Evolutionary conservation across 169 alveolate species (phyloP).

Genomic region (Eimeria praecox): DNA sequence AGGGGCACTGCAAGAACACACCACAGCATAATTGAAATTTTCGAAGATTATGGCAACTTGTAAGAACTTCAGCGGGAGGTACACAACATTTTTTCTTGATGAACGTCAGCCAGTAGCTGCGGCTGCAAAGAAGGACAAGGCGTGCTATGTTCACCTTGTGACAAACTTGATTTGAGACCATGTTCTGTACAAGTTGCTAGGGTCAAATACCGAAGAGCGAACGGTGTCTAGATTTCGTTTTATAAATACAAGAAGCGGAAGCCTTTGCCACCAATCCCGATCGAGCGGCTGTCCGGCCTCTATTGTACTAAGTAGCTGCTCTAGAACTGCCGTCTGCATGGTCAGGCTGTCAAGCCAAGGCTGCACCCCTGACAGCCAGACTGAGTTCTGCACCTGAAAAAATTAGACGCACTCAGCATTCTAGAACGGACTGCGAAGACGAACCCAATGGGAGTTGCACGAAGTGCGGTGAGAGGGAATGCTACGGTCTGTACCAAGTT

Average conservation of each 20-base stretch:
- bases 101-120: not conserved
- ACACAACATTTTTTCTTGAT: not conserved
- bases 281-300: conserved; percentile 23
- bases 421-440: not conserved
- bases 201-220: conserved; percentile 30
- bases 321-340: conserved; percentile 3
- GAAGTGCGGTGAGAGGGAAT: not conserved
- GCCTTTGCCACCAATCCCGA: conserved; percentile 63
- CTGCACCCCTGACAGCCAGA: conserved; percentile 46
- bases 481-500: not conserved
- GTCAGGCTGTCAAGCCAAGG: conserved; percentile 48
- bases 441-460: not conserved
- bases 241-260: conserved; percentile 53
- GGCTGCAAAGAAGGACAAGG: not conserved
- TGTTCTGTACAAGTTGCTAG: conserved; percentile 60
- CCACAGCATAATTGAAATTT: not conserved
- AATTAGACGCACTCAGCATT: not conserved
- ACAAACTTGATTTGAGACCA: conserved; percentile 58
- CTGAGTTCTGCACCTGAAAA: conserved; percentile 43
- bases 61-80: not conserved
- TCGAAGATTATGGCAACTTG: not conserved
- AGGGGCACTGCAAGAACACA: conserved; percentile 44
- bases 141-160: conserved; percentile 28
- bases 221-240: conserved; percentile 24
- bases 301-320: not conserved